Evolutionary conservation across 2,329 filamentous ascomycete species (phyloP).

Genomic region (Exophiala calicioides): DNA sequence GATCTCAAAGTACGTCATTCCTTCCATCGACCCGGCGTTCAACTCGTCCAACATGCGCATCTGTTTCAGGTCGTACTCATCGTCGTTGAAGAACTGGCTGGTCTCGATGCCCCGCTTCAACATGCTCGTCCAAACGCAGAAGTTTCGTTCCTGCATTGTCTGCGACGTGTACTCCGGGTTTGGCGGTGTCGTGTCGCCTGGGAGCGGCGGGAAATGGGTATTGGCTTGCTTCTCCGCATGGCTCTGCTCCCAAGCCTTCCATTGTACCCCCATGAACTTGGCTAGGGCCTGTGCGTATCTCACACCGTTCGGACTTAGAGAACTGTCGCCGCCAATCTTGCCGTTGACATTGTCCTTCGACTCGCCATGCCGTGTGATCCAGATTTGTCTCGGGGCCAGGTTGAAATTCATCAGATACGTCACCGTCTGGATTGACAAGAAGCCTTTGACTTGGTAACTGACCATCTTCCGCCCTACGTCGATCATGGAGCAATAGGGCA

Average conservation of each 20-base stretch:
- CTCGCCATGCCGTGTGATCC: slow-evolving; percentile 95
- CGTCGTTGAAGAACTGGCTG: slow-evolving; percentile 87
- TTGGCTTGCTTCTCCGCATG: slow-evolving; percentile 76
- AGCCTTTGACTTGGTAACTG: slow-evolving; percentile 85
- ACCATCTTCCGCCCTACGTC: slow-evolving; percentile 95
- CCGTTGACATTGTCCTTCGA: slow-evolving; percentile 83
- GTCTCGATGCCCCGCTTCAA: slow-evolving; percentile 85
- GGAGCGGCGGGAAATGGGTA: slow-evolving; percentile 82
- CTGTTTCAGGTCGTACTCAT: slow-evolving; percentile 94
- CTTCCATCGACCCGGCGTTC: slow-evolving; percentile 89
- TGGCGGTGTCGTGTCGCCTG: slow-evolving; percentile 89
- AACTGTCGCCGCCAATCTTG: slow-evolving; percentile 87
- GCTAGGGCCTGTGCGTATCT: slow-evolving; percentile 78
- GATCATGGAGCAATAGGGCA: slow-evolving; percentile 97
- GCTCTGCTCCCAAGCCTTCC: slow-evolving; percentile 77
- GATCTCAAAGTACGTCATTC: slow-evolving; percentile 92
- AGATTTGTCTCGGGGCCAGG: slow-evolving; percentile 90
- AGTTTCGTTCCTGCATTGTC: slow-evolving; percentile 70
- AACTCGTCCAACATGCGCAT: slow-evolving; percentile 98
- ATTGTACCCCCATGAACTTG: slow-evolving; percentile 78
- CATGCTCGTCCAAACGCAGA: slow-evolving; percentile 99
- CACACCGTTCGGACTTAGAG: slow-evolving; percentile 76
- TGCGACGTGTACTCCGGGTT: slow-evolving; percentile 72
- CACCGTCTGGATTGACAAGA: slow-evolving; percentile 86
- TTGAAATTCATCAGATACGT: slow-evolving; percentile 98